Base-by-base conservation (phyloP, 1,284 basidiomycete species). In the Vanrija sp. region DNA sequence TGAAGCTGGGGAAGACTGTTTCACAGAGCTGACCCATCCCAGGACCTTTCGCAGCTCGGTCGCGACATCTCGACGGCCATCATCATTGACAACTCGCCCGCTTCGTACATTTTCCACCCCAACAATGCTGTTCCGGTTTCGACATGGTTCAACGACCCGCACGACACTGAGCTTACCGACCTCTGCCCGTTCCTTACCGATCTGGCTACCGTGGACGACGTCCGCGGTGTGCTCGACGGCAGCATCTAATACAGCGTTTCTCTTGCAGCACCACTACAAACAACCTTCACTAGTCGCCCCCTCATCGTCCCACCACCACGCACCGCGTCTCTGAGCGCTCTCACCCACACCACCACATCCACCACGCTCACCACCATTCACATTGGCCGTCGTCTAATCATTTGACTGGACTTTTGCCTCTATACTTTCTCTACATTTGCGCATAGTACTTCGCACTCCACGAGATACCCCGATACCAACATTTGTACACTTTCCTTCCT, bases 101-200 rank as follows among this genome's bases (percentile, higher is more conserved):
- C 96, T 14, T 96, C 91, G 8, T 99, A 98, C 78, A 95, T 98
- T 66, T 99, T 99, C 83, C 95, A 99, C 72, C 93, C 94, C 16
- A 96, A 96, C 79, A 98, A 98, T 71, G 96, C 96, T 43, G 95
- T 98, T 6, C 95, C 95, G 9, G 93, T 99, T 54, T 97, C 94
- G 48, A 95, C 91, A 56, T 98, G 95, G 96, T 98, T 98, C 81
- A 98, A 97, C 76, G 90, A 93, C 77, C 92, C 92, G 10, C 93
- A 96, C 70, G 95, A 98, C 76, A 96, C 94, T 28, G 95, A 98
- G 76, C 80, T 98, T 62, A 95, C 91, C 34, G 95, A 98, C 76
- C 80, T 98, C 44, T 88, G 89, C 64, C 92, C 88, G 38, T 98
- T 98, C 84, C 82, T 98, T 62, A 80, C 88, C 18, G 95, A 98